These are phyloP conservation scores for Paecilomyces formosus DNA, from an alignment of 2,329 filamentous ascomycete species.

Conservation along the genomic window DNA sequence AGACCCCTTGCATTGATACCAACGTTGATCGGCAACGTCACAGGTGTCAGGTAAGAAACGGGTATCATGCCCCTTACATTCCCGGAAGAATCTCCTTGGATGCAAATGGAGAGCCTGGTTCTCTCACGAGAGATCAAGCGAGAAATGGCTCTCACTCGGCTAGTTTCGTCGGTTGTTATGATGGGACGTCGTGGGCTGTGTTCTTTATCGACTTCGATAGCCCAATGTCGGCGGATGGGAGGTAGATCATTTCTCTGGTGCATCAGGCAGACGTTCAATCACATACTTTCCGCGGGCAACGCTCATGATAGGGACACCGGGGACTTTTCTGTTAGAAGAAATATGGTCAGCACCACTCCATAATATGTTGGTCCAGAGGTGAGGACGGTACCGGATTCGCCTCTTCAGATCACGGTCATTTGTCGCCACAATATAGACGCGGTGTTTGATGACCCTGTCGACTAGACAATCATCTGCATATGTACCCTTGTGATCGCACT, in stretches of 20 bases:
- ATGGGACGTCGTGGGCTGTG: background rate
- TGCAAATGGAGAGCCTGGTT: background rate
- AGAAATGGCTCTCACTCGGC: background rate
- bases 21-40: background rate
- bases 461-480: constrained; percentile 84
- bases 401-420: constrained; percentile 70
- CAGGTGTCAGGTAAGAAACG: background rate
- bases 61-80: background rate
- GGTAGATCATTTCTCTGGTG: constrained; percentile 51
- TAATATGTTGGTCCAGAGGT: background rate
- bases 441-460: constrained; percentile 62
- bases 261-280: constrained; percentile 83
- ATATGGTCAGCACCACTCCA: background rate
- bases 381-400: constrained; percentile 50
- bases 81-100: background rate
- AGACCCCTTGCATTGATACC: too few relatives aligned
- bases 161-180: background rate
- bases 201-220: background rate
- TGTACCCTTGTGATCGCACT: constrained; percentile 84
- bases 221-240: background rate
- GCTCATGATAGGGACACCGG: constrained; percentile 62
- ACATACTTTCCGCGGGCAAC: constrained; percentile 87
- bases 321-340: constrained; percentile 52
- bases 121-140: background rate
- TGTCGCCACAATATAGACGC: constrained; percentile 71